Percentiles rank a stretch among this genome's conserved stretches.
These are phyloP conservation scores for Orbilia quercus DNA, from an alignment of 2,329 filamentous ascomycete species.

Conservation along the genomic window DNA sequence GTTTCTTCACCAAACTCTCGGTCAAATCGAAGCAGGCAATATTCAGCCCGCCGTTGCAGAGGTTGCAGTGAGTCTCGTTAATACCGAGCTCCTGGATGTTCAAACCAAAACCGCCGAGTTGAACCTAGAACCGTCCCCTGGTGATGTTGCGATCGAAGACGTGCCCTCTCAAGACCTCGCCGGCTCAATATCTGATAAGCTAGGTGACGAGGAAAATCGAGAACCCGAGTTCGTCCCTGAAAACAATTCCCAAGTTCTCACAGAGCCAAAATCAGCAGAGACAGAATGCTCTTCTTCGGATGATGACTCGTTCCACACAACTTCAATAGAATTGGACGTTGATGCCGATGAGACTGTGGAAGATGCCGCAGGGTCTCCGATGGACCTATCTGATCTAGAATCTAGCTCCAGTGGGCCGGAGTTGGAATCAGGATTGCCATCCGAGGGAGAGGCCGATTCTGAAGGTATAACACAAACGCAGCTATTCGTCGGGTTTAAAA, in stretches of 20 bases:
- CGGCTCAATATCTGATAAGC: not conserved
- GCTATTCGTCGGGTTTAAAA: not conserved
- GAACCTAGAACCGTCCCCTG: conserved; percentile 7
- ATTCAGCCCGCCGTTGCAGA: conserved; percentile 9
- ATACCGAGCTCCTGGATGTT: conserved; percentile 19
- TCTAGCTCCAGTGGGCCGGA: conserved; percentile 11
- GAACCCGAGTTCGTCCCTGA: not conserved
- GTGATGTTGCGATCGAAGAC: not conserved
- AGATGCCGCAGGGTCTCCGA: conserved; percentile 34
- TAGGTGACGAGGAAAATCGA: not conserved
- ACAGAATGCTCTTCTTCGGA: conserved; percentile 7
- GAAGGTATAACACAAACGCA: conserved; percentile 28
- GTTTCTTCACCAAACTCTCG: conserved; percentile 46
- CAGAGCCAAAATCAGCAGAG: conserved; percentile 1
- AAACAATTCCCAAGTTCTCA: not conserved
- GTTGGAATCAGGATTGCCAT: conserved; percentile 3
- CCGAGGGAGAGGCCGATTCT: conserved; percentile 1
- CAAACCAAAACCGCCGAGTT: conserved; percentile 10
- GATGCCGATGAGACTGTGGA: conserved; percentile 1
- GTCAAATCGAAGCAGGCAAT: conserved; percentile 24
- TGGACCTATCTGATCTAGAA: conserved; percentile 43
- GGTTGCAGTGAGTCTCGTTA: conserved; percentile 2
- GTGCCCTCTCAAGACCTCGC: not conserved
- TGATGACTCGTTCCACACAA: conserved; percentile 27
- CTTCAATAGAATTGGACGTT: conserved; percentile 24